phyloP scores from a whole-genome alignment of 2,329 filamentous ascomycete genomes.

The Teratosphaeria nubilosa region DNA sequence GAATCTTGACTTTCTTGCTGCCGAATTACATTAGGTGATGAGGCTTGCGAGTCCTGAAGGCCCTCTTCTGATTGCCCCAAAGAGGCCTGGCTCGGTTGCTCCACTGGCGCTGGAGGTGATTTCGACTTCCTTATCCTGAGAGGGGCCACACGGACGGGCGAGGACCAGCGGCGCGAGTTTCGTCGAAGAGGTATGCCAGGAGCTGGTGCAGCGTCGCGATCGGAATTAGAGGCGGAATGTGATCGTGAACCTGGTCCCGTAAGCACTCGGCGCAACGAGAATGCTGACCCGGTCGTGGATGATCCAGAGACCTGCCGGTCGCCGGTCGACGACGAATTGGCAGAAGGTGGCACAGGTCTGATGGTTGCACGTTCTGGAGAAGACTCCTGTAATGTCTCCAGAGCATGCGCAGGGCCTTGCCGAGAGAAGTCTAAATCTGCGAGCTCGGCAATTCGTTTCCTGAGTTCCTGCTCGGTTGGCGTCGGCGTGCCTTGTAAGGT shows the following conservation, averaged over 20 bases:
- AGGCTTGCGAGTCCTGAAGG: neutral
- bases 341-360: conserved; percentile 6
- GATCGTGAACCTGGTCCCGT: neutral
- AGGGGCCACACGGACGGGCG: conserved; percentile 1
- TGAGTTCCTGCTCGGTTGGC: conserved; percentile 17
- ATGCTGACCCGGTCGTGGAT: conserved; percentile 1
- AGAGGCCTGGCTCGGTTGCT: neutral
- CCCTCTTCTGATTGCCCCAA: neutral
- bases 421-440: neutral
- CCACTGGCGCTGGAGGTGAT: neutral
- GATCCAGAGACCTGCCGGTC: conserved; percentile 1
- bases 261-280: conserved; percentile 1
- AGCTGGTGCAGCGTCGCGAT: neutral
- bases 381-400: conserved; percentile 20
- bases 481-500: conserved; percentile 21
- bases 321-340: conserved; percentile 1
- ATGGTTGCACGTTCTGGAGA: conserved; percentile 15
- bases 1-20: neutral
- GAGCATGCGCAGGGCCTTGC: conserved; percentile 13
- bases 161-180: conserved; percentile 2
- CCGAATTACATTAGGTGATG: neutral
- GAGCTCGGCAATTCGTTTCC: conserved; percentile 9
- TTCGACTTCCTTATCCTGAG: neutral
- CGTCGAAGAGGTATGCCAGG: conserved; percentile 2
- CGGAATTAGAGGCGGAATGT: neutral